Conservation (phyloP, 208 protist genomes). For the Leptomonas pyrrhocoris region DNA sequence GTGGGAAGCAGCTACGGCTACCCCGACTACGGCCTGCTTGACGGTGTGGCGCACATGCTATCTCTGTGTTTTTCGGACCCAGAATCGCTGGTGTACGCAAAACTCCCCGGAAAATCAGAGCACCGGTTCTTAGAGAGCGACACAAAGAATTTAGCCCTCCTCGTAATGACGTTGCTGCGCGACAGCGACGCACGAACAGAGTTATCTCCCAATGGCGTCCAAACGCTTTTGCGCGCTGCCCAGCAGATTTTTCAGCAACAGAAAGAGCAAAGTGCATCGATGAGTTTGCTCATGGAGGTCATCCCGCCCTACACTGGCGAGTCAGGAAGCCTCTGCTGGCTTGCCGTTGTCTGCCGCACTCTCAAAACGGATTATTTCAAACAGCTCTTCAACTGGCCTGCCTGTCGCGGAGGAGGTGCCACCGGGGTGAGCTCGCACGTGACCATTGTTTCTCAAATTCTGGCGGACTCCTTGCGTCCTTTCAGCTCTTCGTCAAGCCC, state of each 20-base stretch:
- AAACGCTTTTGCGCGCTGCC: slow-evolving; percentile 73
- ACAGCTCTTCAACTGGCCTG: slow-evolving; percentile 82
- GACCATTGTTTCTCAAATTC: slow-evolving; percentile 80
- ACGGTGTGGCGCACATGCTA: slow-evolving; percentile 89
- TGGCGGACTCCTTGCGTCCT: slow-evolving; percentile 63
- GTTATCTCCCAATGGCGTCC: slow-evolving; percentile 80
- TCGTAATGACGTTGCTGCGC: slow-evolving; percentile 70
- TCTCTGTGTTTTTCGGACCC: slow-evolving; percentile 84
- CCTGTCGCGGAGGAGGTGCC: slow-evolving; percentile 77
- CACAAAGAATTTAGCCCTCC: slow-evolving; percentile 45
- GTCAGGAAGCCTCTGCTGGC: slow-evolving; percentile 39
- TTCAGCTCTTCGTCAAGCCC: slow-evolving; percentile 39
- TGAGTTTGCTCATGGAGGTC: slow-evolving; percentile 62
- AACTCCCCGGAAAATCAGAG: slow-evolving; percentile 16
- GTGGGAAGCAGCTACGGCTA: slow-evolving; percentile 90
- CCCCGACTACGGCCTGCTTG: slow-evolving; percentile 86
- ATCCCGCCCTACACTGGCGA: slow-evolving; percentile 55
- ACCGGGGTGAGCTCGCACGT: slow-evolving; percentile 83
- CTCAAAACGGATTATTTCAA: slow-evolving; percentile 76
- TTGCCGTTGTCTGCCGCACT: slow-evolving; percentile 74
- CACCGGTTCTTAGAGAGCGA: slow-evolving; percentile 63
- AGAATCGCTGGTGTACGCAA: slow-evolving; percentile 69
- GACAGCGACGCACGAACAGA: slow-evolving; percentile 76
- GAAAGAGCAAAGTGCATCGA: slow-evolving; percentile 50
- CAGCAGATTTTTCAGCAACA: slow-evolving; percentile 70